Conservation (phyloP, 306 rosid genomes). For the Gillenia trifoliata region DNA sequence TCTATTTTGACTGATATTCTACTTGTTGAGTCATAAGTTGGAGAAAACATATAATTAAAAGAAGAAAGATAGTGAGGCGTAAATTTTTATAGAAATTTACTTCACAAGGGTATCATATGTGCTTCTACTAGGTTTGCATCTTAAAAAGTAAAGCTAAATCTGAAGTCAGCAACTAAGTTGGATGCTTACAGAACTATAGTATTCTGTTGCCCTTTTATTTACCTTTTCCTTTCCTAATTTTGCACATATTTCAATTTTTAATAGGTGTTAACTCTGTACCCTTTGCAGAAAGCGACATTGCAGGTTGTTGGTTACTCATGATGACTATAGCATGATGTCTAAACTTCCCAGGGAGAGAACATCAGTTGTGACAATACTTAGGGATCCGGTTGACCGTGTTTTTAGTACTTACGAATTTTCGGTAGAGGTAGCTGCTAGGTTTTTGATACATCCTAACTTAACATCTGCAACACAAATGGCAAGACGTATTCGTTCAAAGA, state of each 20-base stretch:
- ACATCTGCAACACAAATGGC: constrained; percentile 80
- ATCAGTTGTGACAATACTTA: constrained; percentile 90
- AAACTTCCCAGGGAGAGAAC: constrained; percentile 86
- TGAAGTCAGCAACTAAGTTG: neutral
- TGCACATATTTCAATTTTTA: constrained; percentile 9
- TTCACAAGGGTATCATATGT: neutral
- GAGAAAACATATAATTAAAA: neutral
- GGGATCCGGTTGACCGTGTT: constrained; percentile 90
- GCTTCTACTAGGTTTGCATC: neutral
- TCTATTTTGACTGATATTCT: neutral
- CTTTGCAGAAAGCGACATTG: constrained; percentile 69
- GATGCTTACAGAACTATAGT: neutral
- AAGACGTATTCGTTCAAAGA: constrained; percentile 46
- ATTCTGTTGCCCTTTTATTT: neutral
- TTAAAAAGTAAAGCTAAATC: neutral
- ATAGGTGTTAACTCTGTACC: constrained; percentile 7
- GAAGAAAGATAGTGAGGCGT: neutral
- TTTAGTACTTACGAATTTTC: constrained; percentile 92
- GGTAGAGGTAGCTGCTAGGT: constrained; percentile 95
- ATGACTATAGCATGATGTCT: constrained; percentile 84
- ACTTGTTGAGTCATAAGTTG: neutral
- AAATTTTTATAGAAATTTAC: neutral
- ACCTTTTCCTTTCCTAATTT: neutral
- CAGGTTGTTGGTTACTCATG: constrained; percentile 84
- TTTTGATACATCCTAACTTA: constrained; percentile 93